phyloP scores from a whole-genome alignment of 1,139 yeast species.

The Lipomyces yarrowii region DNA sequence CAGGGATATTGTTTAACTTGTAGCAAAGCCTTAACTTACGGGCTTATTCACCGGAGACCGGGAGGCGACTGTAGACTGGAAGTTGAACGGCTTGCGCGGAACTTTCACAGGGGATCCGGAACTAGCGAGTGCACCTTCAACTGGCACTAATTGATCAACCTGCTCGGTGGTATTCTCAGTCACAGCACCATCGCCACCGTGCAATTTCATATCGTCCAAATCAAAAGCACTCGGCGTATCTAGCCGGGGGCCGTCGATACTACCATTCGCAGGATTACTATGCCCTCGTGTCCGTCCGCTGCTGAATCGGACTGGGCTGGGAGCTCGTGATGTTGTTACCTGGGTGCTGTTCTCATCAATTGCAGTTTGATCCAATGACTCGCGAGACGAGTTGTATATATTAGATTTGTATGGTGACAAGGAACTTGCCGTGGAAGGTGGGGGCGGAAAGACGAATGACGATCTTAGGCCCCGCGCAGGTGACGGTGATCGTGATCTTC shows the following conservation, averaged over 20 bases:
- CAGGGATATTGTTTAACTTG: conserved; percentile 28
- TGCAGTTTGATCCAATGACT: conserved; percentile 25
- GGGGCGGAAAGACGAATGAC: conserved; percentile 20
- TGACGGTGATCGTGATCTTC: conserved; percentile 7
- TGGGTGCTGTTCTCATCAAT: conserved; percentile 26
- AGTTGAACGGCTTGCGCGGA: conserved; percentile 43
- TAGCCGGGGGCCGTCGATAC: background rate
- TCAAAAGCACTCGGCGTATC: background rate
- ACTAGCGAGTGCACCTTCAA: conserved; percentile 12
- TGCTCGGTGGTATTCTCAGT: background rate
- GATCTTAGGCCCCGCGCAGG: conserved; percentile 17
- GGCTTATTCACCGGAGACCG: conserved; percentile 30
- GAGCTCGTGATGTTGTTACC: conserved; percentile 17
- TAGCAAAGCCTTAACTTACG: conserved; percentile 8
- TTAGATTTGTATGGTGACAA: conserved; percentile 18
- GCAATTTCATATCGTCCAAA: background rate
- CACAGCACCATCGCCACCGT: background rate
- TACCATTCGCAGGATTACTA: background rate
- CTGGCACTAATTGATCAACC: background rate
- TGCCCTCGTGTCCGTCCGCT: conserved; percentile 9
- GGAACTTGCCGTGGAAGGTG: conserved; percentile 9
- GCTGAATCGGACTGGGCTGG: conserved; percentile 24
- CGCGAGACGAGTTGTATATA: conserved; percentile 18
- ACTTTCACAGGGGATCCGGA: conserved; percentile 28
- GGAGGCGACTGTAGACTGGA: conserved; percentile 39